Evolutionary conservation across 164 flowering plant species (phyloP).

Genomic region (Piper betle): DNA sequence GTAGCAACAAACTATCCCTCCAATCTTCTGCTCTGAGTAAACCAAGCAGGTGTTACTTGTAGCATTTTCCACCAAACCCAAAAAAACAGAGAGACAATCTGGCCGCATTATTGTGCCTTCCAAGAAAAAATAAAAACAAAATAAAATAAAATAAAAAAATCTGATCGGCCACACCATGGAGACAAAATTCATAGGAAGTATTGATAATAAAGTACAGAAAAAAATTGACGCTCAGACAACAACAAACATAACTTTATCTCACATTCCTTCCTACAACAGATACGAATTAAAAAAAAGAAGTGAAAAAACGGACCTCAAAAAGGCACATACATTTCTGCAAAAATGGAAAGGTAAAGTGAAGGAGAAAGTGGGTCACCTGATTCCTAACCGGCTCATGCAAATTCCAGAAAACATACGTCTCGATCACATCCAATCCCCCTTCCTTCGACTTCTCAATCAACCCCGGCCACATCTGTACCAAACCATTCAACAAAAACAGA

Average conservation of each 20-base stretch:
- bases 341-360: neutral
- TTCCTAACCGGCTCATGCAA: constrained; percentile 67
- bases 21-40: neutral
- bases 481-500: neutral
- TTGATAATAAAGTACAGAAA: too few species aligned
- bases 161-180: neutral
- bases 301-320: too few species aligned
- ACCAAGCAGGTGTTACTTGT: too few species aligned
- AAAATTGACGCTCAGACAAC: too few species aligned
- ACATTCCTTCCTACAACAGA: neutral
- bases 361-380: constrained; percentile 27
- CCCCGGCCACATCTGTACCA: constrained; percentile 91
- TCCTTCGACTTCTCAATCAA: constrained; percentile 84
- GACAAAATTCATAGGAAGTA: too few species aligned
- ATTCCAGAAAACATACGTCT: constrained; percentile 95
- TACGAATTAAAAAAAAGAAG: neutral
- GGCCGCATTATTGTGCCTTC: too few species aligned
- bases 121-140: too few species aligned
- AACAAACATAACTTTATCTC: too few species aligned
- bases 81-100: too few species aligned
- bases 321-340: neutral
- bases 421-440: constrained; percentile 88
- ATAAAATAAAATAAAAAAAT: too few species aligned
- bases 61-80: too few species aligned
- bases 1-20: neutral